Evolutionary conservation across 2,329 filamentous ascomycete genomes (phyloP).

Genomic region (Cadophora sp.): DNA sequence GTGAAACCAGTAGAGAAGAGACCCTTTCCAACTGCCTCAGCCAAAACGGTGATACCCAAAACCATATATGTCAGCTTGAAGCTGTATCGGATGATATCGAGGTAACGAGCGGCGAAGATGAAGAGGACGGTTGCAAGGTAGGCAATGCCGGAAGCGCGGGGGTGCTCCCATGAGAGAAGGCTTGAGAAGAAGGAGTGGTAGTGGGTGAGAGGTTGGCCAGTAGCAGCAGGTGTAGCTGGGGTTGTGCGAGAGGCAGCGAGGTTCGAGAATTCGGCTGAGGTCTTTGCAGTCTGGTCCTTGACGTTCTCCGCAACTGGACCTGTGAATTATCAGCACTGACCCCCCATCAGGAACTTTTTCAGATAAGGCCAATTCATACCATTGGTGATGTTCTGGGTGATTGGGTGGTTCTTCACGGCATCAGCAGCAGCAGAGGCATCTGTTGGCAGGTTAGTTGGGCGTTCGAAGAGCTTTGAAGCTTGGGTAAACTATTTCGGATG

Average conservation of each 20-base stretch:
- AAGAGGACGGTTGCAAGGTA: slow-evolving; percentile 63
- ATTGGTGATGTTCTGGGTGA: slow-evolving; percentile 44
- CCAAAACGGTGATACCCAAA: slow-evolving; percentile 64
- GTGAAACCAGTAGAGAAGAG: slow-evolving; percentile 67
- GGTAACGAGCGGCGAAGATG: slow-evolving; percentile 70
- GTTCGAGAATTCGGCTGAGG: slow-evolving; percentile 62
- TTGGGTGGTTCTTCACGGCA: slow-evolving; percentile 44
- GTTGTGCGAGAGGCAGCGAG: slow-evolving; percentile 63
- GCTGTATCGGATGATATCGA: slow-evolving; percentile 69
- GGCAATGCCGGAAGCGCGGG: slow-evolving; percentile 69
- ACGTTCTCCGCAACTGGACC: slow-evolving; percentile 66
- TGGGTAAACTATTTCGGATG: slow-evolving; percentile 36
- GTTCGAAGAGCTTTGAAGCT: slow-evolving; percentile 33
- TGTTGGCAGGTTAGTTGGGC: slow-evolving; percentile 37
- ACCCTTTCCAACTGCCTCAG: slow-evolving; percentile 67
- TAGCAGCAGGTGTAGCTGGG: slow-evolving; percentile 60
- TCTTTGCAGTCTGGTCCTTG: slow-evolving; percentile 62
- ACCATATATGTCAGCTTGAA: slow-evolving; percentile 71
- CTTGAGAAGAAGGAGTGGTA: slow-evolving; percentile 76
- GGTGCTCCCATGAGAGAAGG: slow-evolving; percentile 73
- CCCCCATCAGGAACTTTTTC: slow-evolving; percentile 14
- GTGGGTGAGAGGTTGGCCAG: slow-evolving; percentile 69
- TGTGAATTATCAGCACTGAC: slow-evolving; percentile 43
- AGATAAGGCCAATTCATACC: slow-evolving; percentile 37
- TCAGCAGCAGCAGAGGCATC: slow-evolving; percentile 44